phyloP scores from a whole-genome alignment of 1,284 basidiomycete species.

The Erythrobasidium hasegawianum region DNA sequence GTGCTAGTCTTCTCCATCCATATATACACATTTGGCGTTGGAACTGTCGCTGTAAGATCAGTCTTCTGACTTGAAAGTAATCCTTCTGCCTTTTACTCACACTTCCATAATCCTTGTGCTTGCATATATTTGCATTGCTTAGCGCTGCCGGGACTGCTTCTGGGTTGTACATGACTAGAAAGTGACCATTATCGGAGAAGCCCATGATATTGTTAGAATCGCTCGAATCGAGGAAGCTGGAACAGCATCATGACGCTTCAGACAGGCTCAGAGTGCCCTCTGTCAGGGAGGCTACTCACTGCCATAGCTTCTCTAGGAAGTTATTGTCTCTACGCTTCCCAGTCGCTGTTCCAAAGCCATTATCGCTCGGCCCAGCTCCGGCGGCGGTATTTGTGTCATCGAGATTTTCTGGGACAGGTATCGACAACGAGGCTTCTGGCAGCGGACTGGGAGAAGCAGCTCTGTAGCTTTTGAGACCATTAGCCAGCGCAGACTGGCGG shows the following conservation, averaged over 20 bases:
- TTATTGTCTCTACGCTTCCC: slow-evolving; percentile 29
- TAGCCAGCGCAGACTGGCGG: background rate
- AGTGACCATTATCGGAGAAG: slow-evolving; percentile 28
- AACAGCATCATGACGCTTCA: background rate
- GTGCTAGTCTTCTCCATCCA: slow-evolving; percentile 26
- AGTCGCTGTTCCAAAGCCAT: background rate
- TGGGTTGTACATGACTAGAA: slow-evolving; percentile 22
- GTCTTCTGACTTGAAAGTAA: background rate
- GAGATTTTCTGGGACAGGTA: background rate
- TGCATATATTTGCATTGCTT: slow-evolving; percentile 16
- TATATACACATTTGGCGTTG: slow-evolving; percentile 33
- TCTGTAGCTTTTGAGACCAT: background rate
- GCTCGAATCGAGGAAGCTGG: slow-evolving; percentile 25
- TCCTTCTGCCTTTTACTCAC: background rate
- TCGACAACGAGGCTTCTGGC: background rate
- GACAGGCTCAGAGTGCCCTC: background rate
- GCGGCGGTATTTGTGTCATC: too few relatives aligned
- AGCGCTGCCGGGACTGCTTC: slow-evolving; percentile 21
- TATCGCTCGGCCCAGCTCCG: background rate
- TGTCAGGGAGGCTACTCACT: slow-evolving; percentile 1
- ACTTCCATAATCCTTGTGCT: slow-evolving; percentile 33
- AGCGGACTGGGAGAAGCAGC: background rate
- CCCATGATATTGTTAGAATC: slow-evolving; percentile 21
- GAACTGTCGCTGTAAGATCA: slow-evolving; percentile 2
- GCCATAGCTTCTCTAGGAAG: slow-evolving; percentile 34